These are phyloP conservation scores for Fraxinus angustifolia DNA, from an alignment of 305 asterid species.

Conservation along the genomic window DNA sequence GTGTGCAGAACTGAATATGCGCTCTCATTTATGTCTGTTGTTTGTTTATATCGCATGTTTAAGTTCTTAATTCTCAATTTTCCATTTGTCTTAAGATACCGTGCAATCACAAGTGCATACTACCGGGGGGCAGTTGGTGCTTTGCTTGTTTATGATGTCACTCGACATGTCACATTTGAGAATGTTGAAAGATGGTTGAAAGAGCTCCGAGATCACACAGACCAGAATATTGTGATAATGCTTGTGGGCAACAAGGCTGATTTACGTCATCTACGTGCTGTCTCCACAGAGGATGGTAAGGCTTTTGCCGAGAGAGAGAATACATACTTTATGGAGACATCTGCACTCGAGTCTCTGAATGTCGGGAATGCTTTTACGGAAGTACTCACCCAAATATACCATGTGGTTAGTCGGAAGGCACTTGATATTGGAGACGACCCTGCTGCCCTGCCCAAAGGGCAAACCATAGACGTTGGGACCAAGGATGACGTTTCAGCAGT, in stretches of 20 bases:
- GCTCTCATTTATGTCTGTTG: neutral
- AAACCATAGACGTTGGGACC: conserved; percentile 35
- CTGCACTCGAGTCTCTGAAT: conserved; percentile 53
- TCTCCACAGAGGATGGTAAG: conserved; percentile 45
- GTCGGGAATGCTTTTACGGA: conserved; percentile 58
- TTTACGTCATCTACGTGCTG: conserved; percentile 59
- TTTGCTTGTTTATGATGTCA: conserved; percentile 46
- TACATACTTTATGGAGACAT: conserved; percentile 57
- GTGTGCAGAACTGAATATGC: neutral
- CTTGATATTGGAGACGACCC: conserved; percentile 47
- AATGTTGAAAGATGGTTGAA: conserved; percentile 50
- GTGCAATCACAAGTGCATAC: conserved; percentile 60
- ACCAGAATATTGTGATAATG: conserved; percentile 53
- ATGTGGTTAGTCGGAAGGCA: conserved; percentile 43
- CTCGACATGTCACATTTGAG: conserved; percentile 52
- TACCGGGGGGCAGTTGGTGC: conserved; percentile 61
- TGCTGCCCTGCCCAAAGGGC: conserved; percentile 42
- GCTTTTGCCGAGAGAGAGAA: conserved; percentile 58
- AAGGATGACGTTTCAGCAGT: conserved; percentile 44
- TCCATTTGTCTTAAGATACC: conserved; percentile 34
- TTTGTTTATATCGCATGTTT: neutral
- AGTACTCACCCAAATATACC: conserved; percentile 40
- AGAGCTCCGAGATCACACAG: conserved; percentile 58
- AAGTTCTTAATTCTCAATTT: neutral
- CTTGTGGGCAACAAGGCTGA: conserved; percentile 60